Base-by-base conservation (phyloP, 805 yeast species). In the Metschnikowia santaceciliae region DNA sequence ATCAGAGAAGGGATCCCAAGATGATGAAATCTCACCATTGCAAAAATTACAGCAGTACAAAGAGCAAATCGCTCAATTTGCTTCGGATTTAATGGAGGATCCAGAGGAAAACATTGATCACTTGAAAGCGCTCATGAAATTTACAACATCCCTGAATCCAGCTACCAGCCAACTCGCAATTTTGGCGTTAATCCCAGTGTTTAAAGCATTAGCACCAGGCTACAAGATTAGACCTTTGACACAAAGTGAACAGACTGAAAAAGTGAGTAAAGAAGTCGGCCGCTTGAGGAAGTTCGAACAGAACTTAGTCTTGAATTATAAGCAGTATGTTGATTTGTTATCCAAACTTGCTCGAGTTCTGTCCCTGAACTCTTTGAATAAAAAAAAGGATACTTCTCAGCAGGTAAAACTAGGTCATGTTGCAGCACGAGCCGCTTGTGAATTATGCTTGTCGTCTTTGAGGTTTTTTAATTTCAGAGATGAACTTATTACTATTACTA, bases 161-260 rank as follows among this genome's bases (percentile, higher is more conserved):
- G 85, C 78, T 61, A 83, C 88, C 2, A 72, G 83, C 35, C 86
- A 87, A 66, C 74, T 90, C 48, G 79, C 96, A 0, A 71, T 90
- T 53, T 71, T 90, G 54, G 85, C 98, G 0, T 76, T 91, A 53
- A 85, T 90, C 2, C 89, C 95, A 0, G 88, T 90, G 3, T 89
- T 89, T 76, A 89, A 88, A 60, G 79, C 86, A 50, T 79, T 94
- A 43, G 83, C 94, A 1, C 99, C 99, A 1, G 85, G 94, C 6
- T 92, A 92, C 68, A 80, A 84, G 53, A 90, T 92, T 48, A 78
- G 96, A 64, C 86, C 95, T 2, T 74, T 94, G 47, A 77, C 90
- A 2, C 97, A 90, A 15, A 68, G 80, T 0, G 98, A 92, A 66
- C 82, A 82, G 66, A 79, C 81, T 54, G 96, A 90, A 61, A 88